Evolutionary conservation across 345 rosid species (phyloP).

Genomic region (Moricandia arvensis): DNA sequence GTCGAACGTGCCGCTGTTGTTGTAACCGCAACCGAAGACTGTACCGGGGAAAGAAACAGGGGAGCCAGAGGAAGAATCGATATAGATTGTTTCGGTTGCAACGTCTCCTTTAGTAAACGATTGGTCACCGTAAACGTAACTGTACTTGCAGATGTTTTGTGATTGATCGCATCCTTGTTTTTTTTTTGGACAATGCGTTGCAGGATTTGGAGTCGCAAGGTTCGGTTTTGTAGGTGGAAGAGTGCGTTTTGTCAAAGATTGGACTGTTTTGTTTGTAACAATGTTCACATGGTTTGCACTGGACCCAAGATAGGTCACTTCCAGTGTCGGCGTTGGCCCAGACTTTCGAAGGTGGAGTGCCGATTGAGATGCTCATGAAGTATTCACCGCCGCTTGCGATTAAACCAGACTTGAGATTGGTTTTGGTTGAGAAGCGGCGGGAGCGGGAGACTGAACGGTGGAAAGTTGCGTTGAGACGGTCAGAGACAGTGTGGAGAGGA

Average conservation of each 20-base stretch:
- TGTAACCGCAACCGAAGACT: constrained; percentile 56
- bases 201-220: constrained; percentile 19
- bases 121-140: constrained; percentile 48
- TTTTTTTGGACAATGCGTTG: constrained; percentile 3
- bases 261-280: constrained; percentile 33
- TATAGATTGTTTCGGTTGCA: constrained; percentile 44
- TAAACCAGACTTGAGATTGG: constrained; percentile 26
- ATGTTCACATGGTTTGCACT: constrained; percentile 36
- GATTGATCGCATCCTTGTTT: constrained; percentile 30
- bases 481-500: constrained; percentile 15
- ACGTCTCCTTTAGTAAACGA: constrained; percentile 46
- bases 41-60: constrained; percentile 28
- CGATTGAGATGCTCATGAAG: constrained; percentile 39
- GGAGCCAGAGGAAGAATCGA: constrained; percentile 23
- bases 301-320: constrained; percentile 37
- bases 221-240: constrained; percentile 34
- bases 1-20: constrained; percentile 48
- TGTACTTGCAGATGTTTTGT: constrained; percentile 38
- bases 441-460: constrained; percentile 38
- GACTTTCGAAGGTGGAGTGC: constrained; percentile 35
- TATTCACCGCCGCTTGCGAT: constrained; percentile 22
- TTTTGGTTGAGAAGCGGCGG: constrained; percentile 25
- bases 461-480: constrained; percentile 34
- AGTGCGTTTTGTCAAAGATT: constrained; percentile 27
- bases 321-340: constrained; percentile 36